Evolutionary conservation across 202 grass and related monocot species (phyloP), one percentile per base, ranked within the genome.

Genomic region (Miscanthus sacchariflorus): DNA sequence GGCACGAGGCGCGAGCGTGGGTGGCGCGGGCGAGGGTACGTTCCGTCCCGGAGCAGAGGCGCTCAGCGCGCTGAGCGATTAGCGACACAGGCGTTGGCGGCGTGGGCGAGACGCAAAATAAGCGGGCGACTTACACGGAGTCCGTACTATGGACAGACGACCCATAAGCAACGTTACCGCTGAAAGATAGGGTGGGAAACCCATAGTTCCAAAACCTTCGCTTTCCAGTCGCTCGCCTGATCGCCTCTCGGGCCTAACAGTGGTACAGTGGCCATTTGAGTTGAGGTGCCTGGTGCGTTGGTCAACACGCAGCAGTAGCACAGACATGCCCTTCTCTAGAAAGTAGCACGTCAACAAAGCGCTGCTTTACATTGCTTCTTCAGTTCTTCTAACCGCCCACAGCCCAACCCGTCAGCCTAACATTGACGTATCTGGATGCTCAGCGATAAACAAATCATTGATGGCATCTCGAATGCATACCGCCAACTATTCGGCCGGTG

Each of bases 301-400:
- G 21, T 61, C 77, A 43, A 40, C 77, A 65, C 56, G 8, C 33
- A 76, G 45, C 70, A n/a, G 13, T 19, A 75, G 44, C 70, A n/a
- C 64, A 68, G 25, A 1, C 70, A 15, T 48, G n/a, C 43, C 25
- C 73, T 76, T 7, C 12, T 28, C 72, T 17, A 18, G 45, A 50
- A 28, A 38, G 13, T 66, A 63, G 58, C 23, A 19, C 35, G 58
- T 80, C 63, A 19, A 30, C 21, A 43, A 70, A 70, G 14, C 46
- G 6, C 48, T 23, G 17, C 75, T 79, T 79, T n/a, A 79, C 28
- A 12, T 61, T 79, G 74, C 75, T 56, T 78, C 75, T 48, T 13
- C 45, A 13, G 45, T 48, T 48, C 11, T 69, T 14, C 75, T 23
- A 86, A 46, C 66, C 56, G 15, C 74, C 64, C 45, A 40, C 35